phyloP scores from a whole-genome alignment of 1,139 yeast species.

The Kodamaea sp. region DNA sequence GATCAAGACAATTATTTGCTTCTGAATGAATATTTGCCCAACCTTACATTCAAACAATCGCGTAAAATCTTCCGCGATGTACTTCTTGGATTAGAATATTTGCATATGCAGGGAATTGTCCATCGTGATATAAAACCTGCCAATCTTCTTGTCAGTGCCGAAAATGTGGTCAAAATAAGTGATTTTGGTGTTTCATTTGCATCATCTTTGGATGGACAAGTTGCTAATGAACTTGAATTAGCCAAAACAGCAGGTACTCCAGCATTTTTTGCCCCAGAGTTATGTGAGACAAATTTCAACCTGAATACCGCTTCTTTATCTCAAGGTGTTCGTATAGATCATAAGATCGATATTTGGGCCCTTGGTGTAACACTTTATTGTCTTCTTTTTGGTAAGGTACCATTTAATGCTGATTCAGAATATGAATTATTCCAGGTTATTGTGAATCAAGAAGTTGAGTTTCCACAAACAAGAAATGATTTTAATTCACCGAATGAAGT shows the following conservation, averaged over 20 bases:
- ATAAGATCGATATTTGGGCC: slow-evolving; percentile 95
- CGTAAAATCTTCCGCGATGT: slow-evolving; percentile 80
- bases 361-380: slow-evolving; percentile 91
- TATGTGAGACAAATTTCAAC: slow-evolving; percentile 50
- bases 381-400: slow-evolving; percentile 80
- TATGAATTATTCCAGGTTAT: slow-evolving; percentile 83
- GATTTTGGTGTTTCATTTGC: slow-evolving; percentile 98
- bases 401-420: slow-evolving; percentile 88
- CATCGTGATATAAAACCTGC: slow-evolving; percentile 99
- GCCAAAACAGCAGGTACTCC: slow-evolving; percentile 93
- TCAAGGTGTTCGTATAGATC: slow-evolving; percentile 36
- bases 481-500: slow-evolving; percentile 41
- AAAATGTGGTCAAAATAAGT: slow-evolving; percentile 80
- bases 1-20: slow-evolving; percentile 35
- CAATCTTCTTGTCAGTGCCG: slow-evolving; percentile 69
- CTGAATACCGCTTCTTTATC: too few species aligned
- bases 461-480: slow-evolving; percentile 49
- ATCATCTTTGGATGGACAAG: slow-evolving; percentile 46
- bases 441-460: slow-evolving; percentile 55
- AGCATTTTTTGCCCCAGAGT: slow-evolving; percentile 78
- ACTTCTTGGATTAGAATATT: slow-evolving; percentile 82
- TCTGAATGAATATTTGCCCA: slow-evolving; percentile 49
- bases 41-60: slow-evolving; percentile 61
- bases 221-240: slow-evolving; percentile 67
- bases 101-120: slow-evolving; percentile 89